Evolutionary conservation across 495 filamentous ascomycete genomes (phyloP), one percentile per base, ranked within the genome.

Genomic region (Aspergillus cristatus): DNA sequence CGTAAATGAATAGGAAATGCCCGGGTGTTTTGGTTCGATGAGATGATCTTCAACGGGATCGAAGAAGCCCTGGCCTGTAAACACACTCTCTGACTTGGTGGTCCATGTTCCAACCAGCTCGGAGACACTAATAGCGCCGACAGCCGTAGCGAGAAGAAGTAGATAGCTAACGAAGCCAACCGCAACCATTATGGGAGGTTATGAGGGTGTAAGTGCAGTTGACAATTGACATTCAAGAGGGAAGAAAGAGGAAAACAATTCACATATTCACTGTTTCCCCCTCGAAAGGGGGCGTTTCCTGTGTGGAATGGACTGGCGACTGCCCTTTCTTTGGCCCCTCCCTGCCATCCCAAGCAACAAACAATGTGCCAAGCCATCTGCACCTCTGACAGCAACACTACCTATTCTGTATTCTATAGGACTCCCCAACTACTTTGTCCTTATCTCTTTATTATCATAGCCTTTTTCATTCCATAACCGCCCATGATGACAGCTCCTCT

Each of bases 1-100:
- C 4, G 79, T 82, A 50, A 89, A 89, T 6, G 84, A 87, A 56
- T 84, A 89, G 0, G 84, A 86, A 50, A 84, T 82, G n/a, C 84
- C 84, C 1, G 84, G 78, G 42, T 77, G 65, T 14, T 66, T 57
- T 1, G 84, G 84, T 51, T 89, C 84, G 45, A 76, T 70, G 30
- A 89, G 68, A 35, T 60, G 61, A 42, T 86, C 84, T 29, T 76
- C 72, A 30, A 78, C 63, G 14, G 81, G 77, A 52, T 89, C 75
- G 46, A 85, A 87, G 57, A 87, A 87, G 46, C 71, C 73, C 82
- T 88, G 78, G 24, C 84, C 84, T 7, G 84, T 88, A 24, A 86
- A 50, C 18, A 84, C 82, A 22, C 74, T 70, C 46, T 71, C 72
- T 28, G 80, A 83, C 60, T 88, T 89, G 17, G 78, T 81, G 5